Evolutionary conservation across 805 yeast genomes (phyloP).

Genomic region (Blastobotrys attinorum): DNA sequence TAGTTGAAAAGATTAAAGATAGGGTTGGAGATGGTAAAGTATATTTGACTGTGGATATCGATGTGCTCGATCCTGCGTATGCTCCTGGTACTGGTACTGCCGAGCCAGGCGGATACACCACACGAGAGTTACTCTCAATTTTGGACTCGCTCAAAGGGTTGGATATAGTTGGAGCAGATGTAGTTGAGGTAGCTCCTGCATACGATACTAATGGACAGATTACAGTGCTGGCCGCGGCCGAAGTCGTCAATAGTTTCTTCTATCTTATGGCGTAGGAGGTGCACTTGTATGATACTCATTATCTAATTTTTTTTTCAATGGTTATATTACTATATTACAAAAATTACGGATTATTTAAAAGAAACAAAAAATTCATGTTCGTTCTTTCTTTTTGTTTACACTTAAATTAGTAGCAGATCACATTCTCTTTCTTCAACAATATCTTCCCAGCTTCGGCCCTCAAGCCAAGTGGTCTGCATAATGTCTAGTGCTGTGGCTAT

Average conservation of each 20-base stretch:
- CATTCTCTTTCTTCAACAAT: slow-evolving; percentile 34
- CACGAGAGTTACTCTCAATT: slow-evolving; percentile 45
- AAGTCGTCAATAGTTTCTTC: slow-evolving; percentile 29
- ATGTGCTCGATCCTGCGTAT: slow-evolving; percentile 47
- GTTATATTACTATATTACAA: neutral
- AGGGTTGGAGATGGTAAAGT: slow-evolving; percentile 57
- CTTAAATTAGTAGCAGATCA: neutral
- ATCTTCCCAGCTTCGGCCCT: slow-evolving; percentile 45
- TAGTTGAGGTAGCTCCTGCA: slow-evolving; percentile 67
- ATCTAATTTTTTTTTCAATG: neutral
- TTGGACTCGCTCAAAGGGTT: slow-evolving; percentile 54
- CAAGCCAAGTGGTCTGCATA: slow-evolving; percentile 47
- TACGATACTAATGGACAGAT: slow-evolving; percentile 46
- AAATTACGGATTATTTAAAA: slow-evolving; percentile 38
- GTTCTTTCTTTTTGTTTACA: neutral
- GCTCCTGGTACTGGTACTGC: slow-evolving; percentile 50
- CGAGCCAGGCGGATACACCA: slow-evolving; percentile 47
- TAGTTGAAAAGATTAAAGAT: slow-evolving; percentile 41
- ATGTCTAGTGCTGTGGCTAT: slow-evolving; percentile 40
- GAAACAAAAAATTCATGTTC: too few species aligned
- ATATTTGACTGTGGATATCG: slow-evolving; percentile 37
- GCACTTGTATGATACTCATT: too few species aligned
- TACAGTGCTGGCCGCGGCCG: slow-evolving; percentile 53
- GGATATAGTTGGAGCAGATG: slow-evolving; percentile 62
- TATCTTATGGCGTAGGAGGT: too few species aligned